phyloP scores from a whole-genome alignment of 2,329 filamentous ascomycete species.

The Fusarium scirpi region DNA sequence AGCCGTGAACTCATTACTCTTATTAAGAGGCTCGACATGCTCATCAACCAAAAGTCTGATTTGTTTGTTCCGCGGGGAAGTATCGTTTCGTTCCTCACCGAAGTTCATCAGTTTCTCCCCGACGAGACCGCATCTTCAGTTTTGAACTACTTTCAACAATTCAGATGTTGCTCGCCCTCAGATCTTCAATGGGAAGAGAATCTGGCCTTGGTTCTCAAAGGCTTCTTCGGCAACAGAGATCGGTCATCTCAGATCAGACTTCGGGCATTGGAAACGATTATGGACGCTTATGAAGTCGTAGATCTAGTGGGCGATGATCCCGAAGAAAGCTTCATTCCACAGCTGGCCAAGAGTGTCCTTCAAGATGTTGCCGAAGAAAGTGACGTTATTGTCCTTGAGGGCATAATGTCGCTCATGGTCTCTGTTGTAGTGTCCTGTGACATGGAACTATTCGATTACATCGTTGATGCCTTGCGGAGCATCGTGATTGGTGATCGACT shows the following conservation, averaged over 20 bases:
- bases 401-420: constrained; percentile 73
- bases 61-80: constrained; percentile 74
- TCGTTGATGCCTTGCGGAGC: constrained; percentile 64
- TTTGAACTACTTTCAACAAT: constrained; percentile 75
- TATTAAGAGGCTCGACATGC: constrained; percentile 62
- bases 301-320: constrained; percentile 70
- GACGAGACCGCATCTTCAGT: constrained; percentile 73
- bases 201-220: constrained; percentile 68
- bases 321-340: constrained; percentile 67
- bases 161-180: constrained; percentile 78
- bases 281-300: constrained; percentile 69
- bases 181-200: constrained; percentile 76
- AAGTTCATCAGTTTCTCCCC: constrained; percentile 70
- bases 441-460: constrained; percentile 68
- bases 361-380: constrained; percentile 71
- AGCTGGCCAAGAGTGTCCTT: constrained; percentile 72
- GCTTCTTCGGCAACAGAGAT: constrained; percentile 71
- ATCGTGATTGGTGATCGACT: constrained; percentile 64
- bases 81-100: constrained; percentile 74
- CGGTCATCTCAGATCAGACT: constrained; percentile 73
- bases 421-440: constrained; percentile 72
- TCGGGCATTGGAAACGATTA: constrained; percentile 70
- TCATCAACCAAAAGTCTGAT: constrained; percentile 58
- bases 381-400: constrained; percentile 73
- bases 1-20: constrained; percentile 59